phyloP scores from a whole-genome alignment of 2,329 filamentous ascomycete species.

The Knufia fluminis region DNA sequence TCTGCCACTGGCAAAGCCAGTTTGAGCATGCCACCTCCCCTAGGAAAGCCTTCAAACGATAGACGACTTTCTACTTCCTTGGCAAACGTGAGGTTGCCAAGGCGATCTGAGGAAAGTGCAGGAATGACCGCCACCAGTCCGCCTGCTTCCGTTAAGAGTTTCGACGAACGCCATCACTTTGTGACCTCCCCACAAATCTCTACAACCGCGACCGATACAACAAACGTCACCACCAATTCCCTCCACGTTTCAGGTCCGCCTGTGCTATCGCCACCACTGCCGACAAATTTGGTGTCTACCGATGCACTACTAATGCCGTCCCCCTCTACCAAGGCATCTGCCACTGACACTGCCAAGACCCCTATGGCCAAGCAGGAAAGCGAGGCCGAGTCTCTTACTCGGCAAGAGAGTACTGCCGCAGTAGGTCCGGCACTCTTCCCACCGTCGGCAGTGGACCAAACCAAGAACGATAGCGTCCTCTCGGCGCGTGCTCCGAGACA shows the following conservation, averaged over 20 bases:
- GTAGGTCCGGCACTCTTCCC: slow-evolving; percentile 1
- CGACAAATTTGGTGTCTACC: background rate
- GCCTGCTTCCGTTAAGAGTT: slow-evolving; percentile 25
- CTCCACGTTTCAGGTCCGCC: slow-evolving; percentile 17
- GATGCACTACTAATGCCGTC: background rate
- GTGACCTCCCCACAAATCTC: slow-evolving; percentile 14
- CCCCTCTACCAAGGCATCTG: background rate
- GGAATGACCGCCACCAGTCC: slow-evolving; percentile 13
- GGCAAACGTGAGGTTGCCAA: slow-evolving; percentile 11
- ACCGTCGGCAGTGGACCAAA: background rate
- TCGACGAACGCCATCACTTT: slow-evolving; percentile 29
- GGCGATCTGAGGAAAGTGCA: slow-evolving; percentile 11
- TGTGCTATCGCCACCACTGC: slow-evolving; percentile 18
- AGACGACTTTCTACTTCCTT: slow-evolving; percentile 19
- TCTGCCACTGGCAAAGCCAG: slow-evolving; percentile 51
- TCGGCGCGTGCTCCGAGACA: slow-evolving; percentile 17
- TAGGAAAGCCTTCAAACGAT: slow-evolving; percentile 26
- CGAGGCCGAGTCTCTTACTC: slow-evolving; percentile 5
- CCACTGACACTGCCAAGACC: background rate
- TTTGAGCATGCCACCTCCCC: slow-evolving; percentile 55
- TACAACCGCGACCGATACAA: slow-evolving; percentile 22
- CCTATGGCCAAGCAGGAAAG: background rate
- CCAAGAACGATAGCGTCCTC: slow-evolving; percentile 6
- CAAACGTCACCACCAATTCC: slow-evolving; percentile 20
- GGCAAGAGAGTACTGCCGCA: slow-evolving; percentile 1